phyloP scores from a whole-genome alignment of 2,329 filamentous ascomycete species.

The Colletotrichum noveboracense region DNA sequence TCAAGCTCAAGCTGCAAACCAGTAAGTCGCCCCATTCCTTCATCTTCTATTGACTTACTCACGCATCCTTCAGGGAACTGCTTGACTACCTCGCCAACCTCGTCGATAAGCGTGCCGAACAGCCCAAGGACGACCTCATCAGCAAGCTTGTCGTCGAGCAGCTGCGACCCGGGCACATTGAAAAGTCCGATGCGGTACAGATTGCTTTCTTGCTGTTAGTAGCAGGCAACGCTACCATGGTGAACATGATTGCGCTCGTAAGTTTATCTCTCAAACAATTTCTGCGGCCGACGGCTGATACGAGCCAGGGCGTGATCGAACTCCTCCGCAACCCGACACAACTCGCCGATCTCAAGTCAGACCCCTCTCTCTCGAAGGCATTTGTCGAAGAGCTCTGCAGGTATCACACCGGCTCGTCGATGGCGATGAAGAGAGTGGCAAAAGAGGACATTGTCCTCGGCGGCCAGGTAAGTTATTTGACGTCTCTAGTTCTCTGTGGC shows the following conservation, averaged over 20 bases:
- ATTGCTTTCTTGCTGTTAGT: conserved; percentile 56
- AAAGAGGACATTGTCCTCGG: conserved; percentile 50
- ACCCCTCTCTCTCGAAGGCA: conserved; percentile 37
- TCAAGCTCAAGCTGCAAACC: conserved; percentile 49
- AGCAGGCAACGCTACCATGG: conserved; percentile 57
- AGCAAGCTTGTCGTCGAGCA: conserved; percentile 48
- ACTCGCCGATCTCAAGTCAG: conserved; percentile 42
- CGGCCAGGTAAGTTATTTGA: conserved; percentile 35
- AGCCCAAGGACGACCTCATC: conserved; percentile 50
- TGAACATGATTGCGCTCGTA: conserved; percentile 54
- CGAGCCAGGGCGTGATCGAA: conserved; percentile 44
- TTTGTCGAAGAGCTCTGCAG: conserved; percentile 56
- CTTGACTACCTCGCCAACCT: conserved; percentile 49
- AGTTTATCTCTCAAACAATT: too few species aligned
- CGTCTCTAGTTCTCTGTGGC: background rate
- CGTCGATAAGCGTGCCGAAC: conserved; percentile 42
- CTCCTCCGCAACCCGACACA: conserved; percentile 48
- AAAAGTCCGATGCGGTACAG: conserved; percentile 46
- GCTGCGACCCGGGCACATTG: conserved; percentile 40
- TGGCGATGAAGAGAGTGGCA: conserved; percentile 52
- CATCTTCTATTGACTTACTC: background rate
- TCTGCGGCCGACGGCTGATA: background rate
- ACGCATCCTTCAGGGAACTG: conserved; percentile 35
- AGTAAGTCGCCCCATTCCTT: conserved; percentile 29
- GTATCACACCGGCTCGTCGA: conserved; percentile 50